Conservation (phyloP, 2,329 filamentous ascomycete genomes). For the Xylaria digitata region DNA sequence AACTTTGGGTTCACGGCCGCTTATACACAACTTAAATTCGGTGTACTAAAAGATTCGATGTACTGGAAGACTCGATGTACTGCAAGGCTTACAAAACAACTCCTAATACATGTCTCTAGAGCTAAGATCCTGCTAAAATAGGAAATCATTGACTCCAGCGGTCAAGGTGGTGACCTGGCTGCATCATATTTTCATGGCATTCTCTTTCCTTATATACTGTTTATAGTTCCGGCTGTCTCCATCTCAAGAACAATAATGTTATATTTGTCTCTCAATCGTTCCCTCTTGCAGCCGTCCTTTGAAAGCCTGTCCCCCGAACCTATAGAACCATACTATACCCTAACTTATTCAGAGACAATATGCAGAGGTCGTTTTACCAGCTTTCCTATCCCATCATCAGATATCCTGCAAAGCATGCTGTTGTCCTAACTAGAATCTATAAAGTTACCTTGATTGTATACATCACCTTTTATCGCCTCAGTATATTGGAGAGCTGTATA, state of each 20-base stretch:
- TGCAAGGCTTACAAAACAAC: too few species aligned
- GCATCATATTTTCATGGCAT: too few species aligned
- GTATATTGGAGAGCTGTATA: constrained; percentile 12
- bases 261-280: constrained; percentile 24
- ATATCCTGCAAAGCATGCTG: constrained; percentile 1
- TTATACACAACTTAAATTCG: too few species aligned
- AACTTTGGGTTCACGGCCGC: too few species aligned
- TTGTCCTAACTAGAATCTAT: constrained; percentile 16
- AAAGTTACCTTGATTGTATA: constrained; percentile 9
- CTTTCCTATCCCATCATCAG: constrained; percentile 7
- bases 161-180: too few species aligned
- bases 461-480: constrained; percentile 21
- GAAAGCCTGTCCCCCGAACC: constrained; percentile 25
- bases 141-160: too few species aligned
- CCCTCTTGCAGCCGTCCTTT: constrained; percentile 11
- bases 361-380: not conserved
- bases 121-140: too few species aligned
- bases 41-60: too few species aligned
- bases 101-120: too few species aligned
- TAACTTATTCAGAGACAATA: not conserved
- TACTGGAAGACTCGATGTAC: too few species aligned
- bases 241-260: constrained; percentile 30
- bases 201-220: too few species aligned
- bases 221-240: constrained; percentile 28
- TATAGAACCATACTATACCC: constrained; percentile 30